Evolutionary conservation across 164 flowering plant species (phyloP).

Genomic region (Sextonia rubra): DNA sequence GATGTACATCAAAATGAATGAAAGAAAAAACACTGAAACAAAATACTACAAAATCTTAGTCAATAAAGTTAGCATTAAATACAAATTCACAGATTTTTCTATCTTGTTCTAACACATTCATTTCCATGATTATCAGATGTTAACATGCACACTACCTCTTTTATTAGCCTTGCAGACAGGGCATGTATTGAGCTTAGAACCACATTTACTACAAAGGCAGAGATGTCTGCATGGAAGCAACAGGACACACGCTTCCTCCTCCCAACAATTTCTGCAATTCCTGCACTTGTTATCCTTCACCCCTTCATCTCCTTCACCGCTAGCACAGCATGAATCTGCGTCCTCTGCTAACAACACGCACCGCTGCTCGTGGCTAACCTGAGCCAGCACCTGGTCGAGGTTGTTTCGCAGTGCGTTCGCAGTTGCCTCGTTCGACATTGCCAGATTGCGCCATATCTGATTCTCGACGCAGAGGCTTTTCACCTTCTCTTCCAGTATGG

Average conservation of each 20-base stretch:
- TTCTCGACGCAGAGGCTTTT: conserved; percentile 53
- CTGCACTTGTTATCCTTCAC: neutral
- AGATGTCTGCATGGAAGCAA: conserved; percentile 66
- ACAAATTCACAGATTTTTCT: neutral
- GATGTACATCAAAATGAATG: neutral
- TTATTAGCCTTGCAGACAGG: conserved; percentile 52
- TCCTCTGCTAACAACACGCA: conserved; percentile 23
- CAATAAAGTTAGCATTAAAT: neutral
- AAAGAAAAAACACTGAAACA: neutral
- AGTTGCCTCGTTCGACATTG: conserved; percentile 70
- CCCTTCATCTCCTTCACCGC: conserved; percentile 5
- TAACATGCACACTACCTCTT: conserved; percentile 46
- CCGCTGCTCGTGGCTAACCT: conserved; percentile 22
- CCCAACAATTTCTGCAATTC: conserved; percentile 30
- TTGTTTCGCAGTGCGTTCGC: conserved; percentile 55
- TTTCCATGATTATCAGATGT: conserved; percentile 11
- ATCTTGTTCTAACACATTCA: neutral
- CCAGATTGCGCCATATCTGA: conserved; percentile 71
- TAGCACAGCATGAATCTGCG: conserved; percentile 24
- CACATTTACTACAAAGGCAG: conserved; percentile 51
- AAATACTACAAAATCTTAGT: neutral
- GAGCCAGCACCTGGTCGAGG: conserved; percentile 55
- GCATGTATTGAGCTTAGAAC: conserved; percentile 38
- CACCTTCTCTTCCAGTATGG: conserved; percentile 52
- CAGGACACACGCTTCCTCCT: conserved; percentile 46